Conservation (phyloP, 2,329 filamentous ascomycete genomes). For the Epichloe festucae region DNA sequence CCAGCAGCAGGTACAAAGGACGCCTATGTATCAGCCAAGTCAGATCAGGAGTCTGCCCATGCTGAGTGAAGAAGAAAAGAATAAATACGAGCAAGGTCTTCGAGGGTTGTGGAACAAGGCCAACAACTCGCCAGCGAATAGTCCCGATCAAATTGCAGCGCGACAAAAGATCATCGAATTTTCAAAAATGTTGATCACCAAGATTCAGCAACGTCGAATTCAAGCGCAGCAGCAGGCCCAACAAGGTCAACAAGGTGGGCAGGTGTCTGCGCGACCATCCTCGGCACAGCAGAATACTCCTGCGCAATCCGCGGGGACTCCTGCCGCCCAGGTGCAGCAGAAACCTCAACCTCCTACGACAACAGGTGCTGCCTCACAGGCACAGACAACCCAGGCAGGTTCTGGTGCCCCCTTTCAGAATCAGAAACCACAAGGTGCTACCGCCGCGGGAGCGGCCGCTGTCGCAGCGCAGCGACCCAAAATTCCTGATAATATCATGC, state of each 20-base stretch:
- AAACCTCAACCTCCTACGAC: slow-evolving; percentile 1
- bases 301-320: slow-evolving; percentile 8
- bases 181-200: slow-evolving; percentile 41
- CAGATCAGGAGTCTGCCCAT: slow-evolving; percentile 37
- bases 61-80: slow-evolving; percentile 41
- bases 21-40: slow-evolving; percentile 36
- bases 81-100: slow-evolving; percentile 46
- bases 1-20: slow-evolving; percentile 14
- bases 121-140: slow-evolving; percentile 33
- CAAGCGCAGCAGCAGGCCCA: slow-evolving; percentile 21
- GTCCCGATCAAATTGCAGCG: slow-evolving; percentile 35
- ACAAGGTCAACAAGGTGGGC: slow-evolving; percentile 12
- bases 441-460: neutral
- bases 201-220: slow-evolving; percentile 30
- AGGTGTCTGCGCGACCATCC: slow-evolving; percentile 11
- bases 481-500: slow-evolving; percentile 30
- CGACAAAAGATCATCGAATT: slow-evolving; percentile 48
- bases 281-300: slow-evolving; percentile 6
- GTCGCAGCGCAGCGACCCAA: slow-evolving; percentile 16
- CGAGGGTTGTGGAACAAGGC: slow-evolving; percentile 40
- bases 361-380: slow-evolving; percentile 1
- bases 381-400: slow-evolving; percentile 3
- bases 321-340: slow-evolving; percentile 10
- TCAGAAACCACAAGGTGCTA: slow-evolving; percentile 10
- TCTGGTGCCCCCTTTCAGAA: slow-evolving; percentile 8